Base-by-base conservation (phyloP, 2,329 filamentous ascomycete genomes). In the Alternaria sp. region DNA sequence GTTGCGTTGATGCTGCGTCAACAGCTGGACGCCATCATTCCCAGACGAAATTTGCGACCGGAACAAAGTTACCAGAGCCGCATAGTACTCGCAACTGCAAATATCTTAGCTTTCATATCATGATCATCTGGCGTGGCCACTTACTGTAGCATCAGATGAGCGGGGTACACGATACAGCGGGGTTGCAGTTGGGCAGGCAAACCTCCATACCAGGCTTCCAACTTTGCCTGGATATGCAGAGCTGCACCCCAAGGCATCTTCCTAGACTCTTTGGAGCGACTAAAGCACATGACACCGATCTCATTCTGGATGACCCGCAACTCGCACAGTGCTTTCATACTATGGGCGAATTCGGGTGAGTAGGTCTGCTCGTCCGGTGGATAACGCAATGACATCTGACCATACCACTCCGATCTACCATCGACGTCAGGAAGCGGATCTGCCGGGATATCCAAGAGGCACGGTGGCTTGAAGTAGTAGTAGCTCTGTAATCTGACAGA, bases 121-220 rank as follows among this genome's bases (percentile, higher is more conserved):
- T 12, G 19, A 2, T 15, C 15, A 11, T 23, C n/a, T 26, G 47
- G 12, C 21, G 17, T 5, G 13, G 3, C 13, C 21, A 59, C 63
- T 59, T 57, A 67, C 66, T 68, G 66, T 30, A 68, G 43, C 40
- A 67, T 43, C 12, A 68, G 50, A 32, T 68, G 66, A 8, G 36
- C 28, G 25, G 66, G 66, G 47, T 57, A 54, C 5, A 65, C 54
- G 13, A 68, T 57, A 13, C 45, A 55, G 11, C 44, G 57, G 19
- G 61, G 61, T 23, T 47, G 30, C 3, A 68, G 57, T 21, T 40
- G 25, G n/a, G 9, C 21, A 21, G 61, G 58, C 30, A 68, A 50
- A 28, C 9, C 32, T 26, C 50, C 44, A 30, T 40, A 67, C 63
- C 66, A 68, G 19, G 21, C 26, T 52, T 67, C 46, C 28, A 68